Percentiles rank a stretch among this genome's conserved stretches.
phyloP scores from a whole-genome alignment of 1,284 basidiomycete genomes.

The Irpex lacteus region DNA sequence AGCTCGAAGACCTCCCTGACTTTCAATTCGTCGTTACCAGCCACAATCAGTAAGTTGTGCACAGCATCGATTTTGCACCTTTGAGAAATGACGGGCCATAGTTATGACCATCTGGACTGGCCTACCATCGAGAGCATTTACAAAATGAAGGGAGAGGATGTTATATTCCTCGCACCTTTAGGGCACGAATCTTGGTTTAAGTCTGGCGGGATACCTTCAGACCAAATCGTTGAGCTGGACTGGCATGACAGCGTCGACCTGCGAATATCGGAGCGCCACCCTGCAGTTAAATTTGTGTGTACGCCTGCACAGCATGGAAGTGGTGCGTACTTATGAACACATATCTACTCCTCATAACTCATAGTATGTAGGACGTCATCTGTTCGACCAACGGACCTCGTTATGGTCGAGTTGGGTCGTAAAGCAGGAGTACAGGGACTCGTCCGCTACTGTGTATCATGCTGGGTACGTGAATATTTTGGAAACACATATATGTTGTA shows the following conservation, averaged over 20 bases:
- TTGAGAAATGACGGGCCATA: constrained; percentile 26
- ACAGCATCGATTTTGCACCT: constrained; percentile 26
- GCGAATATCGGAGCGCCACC: constrained; percentile 3
- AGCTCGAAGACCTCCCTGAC: constrained; percentile 29
- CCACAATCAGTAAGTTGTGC: constrained; percentile 31
- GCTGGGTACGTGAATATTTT: constrained; percentile 20
- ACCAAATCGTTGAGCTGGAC: constrained; percentile 29
- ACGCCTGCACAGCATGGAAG: constrained; percentile 33
- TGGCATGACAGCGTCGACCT: constrained; percentile 28
- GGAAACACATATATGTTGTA: neutral
- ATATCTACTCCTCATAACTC: constrained; percentile 8
- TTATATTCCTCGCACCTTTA: constrained; percentile 29
- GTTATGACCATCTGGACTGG: constrained; percentile 34
- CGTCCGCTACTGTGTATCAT: constrained; percentile 22
- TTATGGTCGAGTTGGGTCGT: constrained; percentile 35
- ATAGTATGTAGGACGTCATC: constrained; percentile 22
- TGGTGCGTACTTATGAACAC: constrained; percentile 20
- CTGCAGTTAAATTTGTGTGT: constrained; percentile 26
- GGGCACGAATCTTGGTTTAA: constrained; percentile 27
- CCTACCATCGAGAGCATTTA: constrained; percentile 5
- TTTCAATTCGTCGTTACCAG: constrained; percentile 32
- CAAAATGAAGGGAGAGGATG: constrained; percentile 18
- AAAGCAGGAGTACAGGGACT: constrained; percentile 13
- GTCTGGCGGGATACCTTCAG: constrained; percentile 22
- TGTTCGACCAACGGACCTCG: constrained; percentile 26